Evolutionary conservation across 1,284 basidiomycete genomes (phyloP).

Genomic region (Apiotrichum veenhuisii): DNA sequence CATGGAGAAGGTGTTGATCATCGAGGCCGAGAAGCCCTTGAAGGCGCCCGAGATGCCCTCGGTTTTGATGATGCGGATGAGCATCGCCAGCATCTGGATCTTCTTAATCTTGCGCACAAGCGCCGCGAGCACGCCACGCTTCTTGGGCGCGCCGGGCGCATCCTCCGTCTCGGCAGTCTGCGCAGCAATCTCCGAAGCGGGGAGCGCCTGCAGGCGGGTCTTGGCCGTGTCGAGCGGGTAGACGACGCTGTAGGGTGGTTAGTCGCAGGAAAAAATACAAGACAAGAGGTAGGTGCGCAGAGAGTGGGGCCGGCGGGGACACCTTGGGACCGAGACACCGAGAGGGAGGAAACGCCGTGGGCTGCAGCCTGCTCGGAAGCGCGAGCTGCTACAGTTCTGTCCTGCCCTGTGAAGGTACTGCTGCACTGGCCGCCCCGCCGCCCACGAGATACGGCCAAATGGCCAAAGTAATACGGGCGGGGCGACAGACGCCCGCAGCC

Average conservation of each 20-base stretch:
- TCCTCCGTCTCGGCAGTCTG: constrained; percentile 6
- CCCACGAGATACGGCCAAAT: too few relatives aligned
- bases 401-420: too few relatives aligned
- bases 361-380: too few relatives aligned
- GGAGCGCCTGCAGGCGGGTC: constrained; percentile 81
- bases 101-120: constrained; percentile 29
- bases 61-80: constrained; percentile 67
- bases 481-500: too few relatives aligned
- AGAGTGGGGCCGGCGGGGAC: neutral
- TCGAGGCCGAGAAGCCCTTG: constrained; percentile 92
- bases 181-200: constrained; percentile 19
- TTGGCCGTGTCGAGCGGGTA: constrained; percentile 97
- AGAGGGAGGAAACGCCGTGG: neutral
- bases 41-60: constrained; percentile 82
- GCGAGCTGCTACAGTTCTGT: too few relatives aligned
- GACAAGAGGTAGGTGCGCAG: neutral
- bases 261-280: neutral
- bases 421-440: too few relatives aligned
- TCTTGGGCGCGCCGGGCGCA: constrained; percentile 29
- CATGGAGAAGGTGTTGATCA: constrained; percentile 96
- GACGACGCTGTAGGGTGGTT: constrained; percentile 60
- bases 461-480: too few relatives aligned
- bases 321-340: neutral
- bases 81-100: constrained; percentile 58
- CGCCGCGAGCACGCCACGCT: constrained; percentile 44